Base-by-base conservation (phyloP, 2,329 filamentous ascomycete species). In the Sarocladium brachiariae region DNA sequence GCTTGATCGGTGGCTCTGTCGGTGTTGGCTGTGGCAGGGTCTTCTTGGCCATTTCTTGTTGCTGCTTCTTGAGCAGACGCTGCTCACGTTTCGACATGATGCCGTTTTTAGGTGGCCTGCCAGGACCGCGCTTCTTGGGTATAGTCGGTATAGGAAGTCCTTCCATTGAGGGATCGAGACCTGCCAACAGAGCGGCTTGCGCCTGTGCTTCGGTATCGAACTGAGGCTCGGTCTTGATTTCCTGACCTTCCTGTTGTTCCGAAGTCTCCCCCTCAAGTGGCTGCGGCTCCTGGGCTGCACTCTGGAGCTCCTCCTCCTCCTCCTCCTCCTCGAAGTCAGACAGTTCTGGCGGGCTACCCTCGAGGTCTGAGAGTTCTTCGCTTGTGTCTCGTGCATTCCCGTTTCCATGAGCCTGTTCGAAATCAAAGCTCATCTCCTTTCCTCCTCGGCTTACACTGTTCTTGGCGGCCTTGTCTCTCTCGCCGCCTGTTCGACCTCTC, bases 1-100 rank as follows among this genome's bases (percentile, higher is more conserved):
- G 74, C 68, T 85, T 85, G 50, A 76, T 65, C 11, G 75, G 76
- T 24, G 74, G 74, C 53, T 78, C 75, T 4, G 70, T 65, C 1
- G 69, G 68, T 4, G 71, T 70, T 14, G 68, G 67, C 53, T 73
- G 74, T 7, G 75, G 72, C 27, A 73, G 57, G 4, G 72, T 75
- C 60, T 79, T 76, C 65, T 75, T 76, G 19, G 73, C 74, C 57
- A 68, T 65, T 53, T 71, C 69, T 53, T 70, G 65, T 52, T 71
- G 68, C 50, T 68, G 65, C 84, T 86, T 67, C 84, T 81, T 49
- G 14, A 35, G 30, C n/a, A 35, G 31, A 24, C 46, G 74, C 57
- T 84, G 77, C 59, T 90, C 84, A 51, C 87, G 76, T 67, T 90
- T 90, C 1, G 87, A 91, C 81, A 90, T 88, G 62, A 89, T 78